These are phyloP conservation scores for Knufia fluminis DNA, from an alignment of 2,329 filamentous ascomycete genomes.

Conservation along the genomic window DNA sequence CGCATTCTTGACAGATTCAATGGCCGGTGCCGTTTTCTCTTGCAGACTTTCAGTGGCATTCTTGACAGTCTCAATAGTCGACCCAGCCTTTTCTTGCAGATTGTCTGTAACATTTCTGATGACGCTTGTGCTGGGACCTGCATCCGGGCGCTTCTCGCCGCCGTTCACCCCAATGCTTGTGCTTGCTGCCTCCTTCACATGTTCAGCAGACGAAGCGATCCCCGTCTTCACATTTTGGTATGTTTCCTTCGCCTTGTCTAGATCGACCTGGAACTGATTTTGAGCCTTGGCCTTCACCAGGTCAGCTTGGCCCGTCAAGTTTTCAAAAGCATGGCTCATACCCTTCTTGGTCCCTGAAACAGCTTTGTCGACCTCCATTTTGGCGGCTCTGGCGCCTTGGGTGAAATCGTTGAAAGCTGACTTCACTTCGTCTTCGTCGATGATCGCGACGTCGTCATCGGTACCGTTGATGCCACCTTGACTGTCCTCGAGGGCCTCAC, in stretches of 20 bases:
- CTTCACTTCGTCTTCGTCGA: slow-evolving; percentile 18
- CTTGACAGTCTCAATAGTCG: slow-evolving; percentile 5
- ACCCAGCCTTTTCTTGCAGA: neutral
- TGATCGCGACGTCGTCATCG: slow-evolving; percentile 15
- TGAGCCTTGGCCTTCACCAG: slow-evolving; percentile 12
- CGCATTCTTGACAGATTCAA: neutral
- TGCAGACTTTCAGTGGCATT: neutral
- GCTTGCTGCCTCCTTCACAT: slow-evolving; percentile 10
- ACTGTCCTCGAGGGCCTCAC: slow-evolving; percentile 19
- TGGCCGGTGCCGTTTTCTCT: neutral
- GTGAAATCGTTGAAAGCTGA: slow-evolving; percentile 13
- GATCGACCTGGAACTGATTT: slow-evolving; percentile 16
- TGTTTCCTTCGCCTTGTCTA: slow-evolving; percentile 11
- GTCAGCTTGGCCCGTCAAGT: slow-evolving; percentile 5
- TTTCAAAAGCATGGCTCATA: slow-evolving; percentile 5
- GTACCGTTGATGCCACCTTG: slow-evolving; percentile 17
- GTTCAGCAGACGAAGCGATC: neutral
- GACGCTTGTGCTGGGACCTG: neutral
- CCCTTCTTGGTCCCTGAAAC: slow-evolving; percentile 9
- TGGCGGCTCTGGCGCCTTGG: slow-evolving; percentile 10
- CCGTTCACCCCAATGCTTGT: neutral
- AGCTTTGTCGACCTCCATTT: slow-evolving; percentile 8
- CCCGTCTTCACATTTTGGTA: slow-evolving; percentile 5
- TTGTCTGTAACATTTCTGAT: neutral
- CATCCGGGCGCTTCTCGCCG: neutral